These are phyloP conservation scores for Penicillium sp. DNA, from an alignment of 2,329 filamentous ascomycete species.

Conservation along the genomic window DNA sequence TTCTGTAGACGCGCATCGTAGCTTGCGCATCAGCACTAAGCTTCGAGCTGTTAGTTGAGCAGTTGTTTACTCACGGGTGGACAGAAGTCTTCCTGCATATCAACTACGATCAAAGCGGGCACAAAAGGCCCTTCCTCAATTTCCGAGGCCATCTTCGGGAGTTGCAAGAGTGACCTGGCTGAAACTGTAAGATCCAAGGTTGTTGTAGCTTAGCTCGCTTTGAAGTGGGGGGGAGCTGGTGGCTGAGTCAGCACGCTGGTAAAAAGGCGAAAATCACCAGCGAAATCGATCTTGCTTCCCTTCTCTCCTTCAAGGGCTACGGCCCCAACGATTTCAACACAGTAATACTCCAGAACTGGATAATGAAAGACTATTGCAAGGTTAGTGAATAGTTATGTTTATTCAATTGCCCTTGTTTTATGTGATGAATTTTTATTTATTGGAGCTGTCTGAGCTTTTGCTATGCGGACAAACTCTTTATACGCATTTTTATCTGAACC, in stretches of 20 bases:
- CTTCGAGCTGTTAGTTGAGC: constrained; percentile 2
- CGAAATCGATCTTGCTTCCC: constrained; percentile 6
- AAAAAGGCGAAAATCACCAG: constrained; percentile 11
- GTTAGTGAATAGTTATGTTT: constrained; percentile 22
- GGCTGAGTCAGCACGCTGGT: constrained; percentile 17
- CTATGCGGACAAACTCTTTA: constrained; percentile 62
- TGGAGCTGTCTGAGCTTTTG: constrained; percentile 72
- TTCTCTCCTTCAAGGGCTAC: constrained; percentile 29
- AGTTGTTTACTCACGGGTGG: constrained; percentile 65
- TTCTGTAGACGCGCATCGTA: constrained; percentile 53
- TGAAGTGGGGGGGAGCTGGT: not conserved
- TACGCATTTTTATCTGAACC: constrained; percentile 50
- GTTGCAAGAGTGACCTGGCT: not conserved
- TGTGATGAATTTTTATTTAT: constrained; percentile 64
- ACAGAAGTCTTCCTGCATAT: constrained; percentile 94
- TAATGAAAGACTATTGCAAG: constrained; percentile 32
- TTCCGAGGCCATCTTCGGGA: not conserved
- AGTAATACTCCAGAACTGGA: constrained; percentile 15
- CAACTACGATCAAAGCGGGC: constrained; percentile 72
- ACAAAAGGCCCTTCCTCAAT: constrained; percentile 10
- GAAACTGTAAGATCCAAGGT: not conserved
- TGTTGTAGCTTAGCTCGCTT: not conserved
- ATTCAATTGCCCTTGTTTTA: constrained; percentile 8
- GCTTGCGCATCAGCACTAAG: constrained; percentile 8
- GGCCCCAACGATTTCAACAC: constrained; percentile 23